Evolutionary conservation across 1,284 basidiomycete genomes (phyloP).

Genomic region (Hymenochaete sp.): DNA sequence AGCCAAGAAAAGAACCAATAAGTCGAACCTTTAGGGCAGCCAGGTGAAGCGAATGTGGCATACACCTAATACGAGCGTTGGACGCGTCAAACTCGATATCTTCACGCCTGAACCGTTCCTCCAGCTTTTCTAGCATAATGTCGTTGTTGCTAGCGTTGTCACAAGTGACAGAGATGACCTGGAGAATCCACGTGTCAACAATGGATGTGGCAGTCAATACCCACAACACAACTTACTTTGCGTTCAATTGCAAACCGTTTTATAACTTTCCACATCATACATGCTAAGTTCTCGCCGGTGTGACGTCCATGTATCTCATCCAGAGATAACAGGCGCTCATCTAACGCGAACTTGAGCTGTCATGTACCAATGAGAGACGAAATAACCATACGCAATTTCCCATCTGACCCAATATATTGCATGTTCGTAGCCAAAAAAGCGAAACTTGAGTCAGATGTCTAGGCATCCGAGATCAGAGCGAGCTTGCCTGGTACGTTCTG

Average conservation of each 20-base stretch:
- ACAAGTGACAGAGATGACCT: constrained; percentile 13
- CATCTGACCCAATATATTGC: constrained; percentile 25
- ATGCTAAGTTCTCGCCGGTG: constrained; percentile 17
- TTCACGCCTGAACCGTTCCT: neutral
- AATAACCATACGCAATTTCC: neutral
- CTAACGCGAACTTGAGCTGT: too few relatives aligned
- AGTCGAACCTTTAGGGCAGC: constrained; percentile 15
- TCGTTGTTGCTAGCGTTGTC: constrained; percentile 19
- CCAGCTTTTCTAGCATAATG: constrained; percentile 14
- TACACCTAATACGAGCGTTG: constrained; percentile 13
- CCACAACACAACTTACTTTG: neutral
- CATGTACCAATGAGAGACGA: neutral
- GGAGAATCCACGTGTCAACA: too few relatives aligned
- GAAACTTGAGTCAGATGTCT: constrained; percentile 25
- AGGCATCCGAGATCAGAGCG: constrained; percentile 27
- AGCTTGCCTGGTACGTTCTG: constrained; percentile 23
- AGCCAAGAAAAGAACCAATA: neutral
- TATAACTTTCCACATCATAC: constrained; percentile 13
- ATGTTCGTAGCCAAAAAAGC: constrained; percentile 29
- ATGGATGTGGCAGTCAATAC: neutral
- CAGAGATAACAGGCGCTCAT: constrained; percentile 17
- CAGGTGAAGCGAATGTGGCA: constrained; percentile 18
- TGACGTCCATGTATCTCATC: constrained; percentile 17
- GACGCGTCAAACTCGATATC: constrained; percentile 3
- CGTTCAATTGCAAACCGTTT: constrained; percentile 6